These are phyloP conservation scores for Colletotrichum sp. DNA, from an alignment of 2,329 filamentous ascomycete genomes.

Conservation along the genomic window DNA sequence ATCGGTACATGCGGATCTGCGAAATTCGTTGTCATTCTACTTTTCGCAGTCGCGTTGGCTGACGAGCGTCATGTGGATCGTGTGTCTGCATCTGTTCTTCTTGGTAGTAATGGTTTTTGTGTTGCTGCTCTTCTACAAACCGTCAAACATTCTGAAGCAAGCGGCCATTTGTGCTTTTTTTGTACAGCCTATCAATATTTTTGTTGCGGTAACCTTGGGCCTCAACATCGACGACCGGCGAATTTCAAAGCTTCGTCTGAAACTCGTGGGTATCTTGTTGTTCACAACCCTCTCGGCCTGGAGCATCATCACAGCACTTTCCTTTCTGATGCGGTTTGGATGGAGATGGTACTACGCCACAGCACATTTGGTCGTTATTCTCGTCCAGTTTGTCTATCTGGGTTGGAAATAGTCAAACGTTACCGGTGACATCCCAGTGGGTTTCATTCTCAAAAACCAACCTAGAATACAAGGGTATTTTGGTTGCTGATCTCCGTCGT, in stretches of 20 bases:
- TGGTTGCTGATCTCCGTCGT: too few relatives aligned
- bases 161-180: not conserved
- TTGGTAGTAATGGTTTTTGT: not conserved
- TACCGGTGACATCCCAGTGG: too few relatives aligned
- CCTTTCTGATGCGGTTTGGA: not conserved
- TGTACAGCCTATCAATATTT: not conserved
- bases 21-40: not conserved
- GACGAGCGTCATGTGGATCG: not conserved
- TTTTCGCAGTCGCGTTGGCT: not conserved
- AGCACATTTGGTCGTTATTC: rapidly evolving
- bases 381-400: not conserved
- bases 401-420: not conserved
- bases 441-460: too few relatives aligned
- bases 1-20: not conserved
- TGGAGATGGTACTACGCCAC: not conserved
- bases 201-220: not conserved
- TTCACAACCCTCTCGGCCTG: not conserved
- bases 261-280: not conserved
- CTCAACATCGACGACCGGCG: not conserved
- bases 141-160: not conserved
- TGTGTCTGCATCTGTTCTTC: not conserved
- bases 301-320: not conserved
- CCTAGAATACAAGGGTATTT: too few relatives aligned
- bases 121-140: not conserved
- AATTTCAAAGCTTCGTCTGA: not conserved